Percentiles rank a stretch among this genome's conserved stretches.
Evolutionary conservation across 805 yeast genomes (phyloP).

Genomic region (Wickerhamomyces hampshirensis): DNA sequence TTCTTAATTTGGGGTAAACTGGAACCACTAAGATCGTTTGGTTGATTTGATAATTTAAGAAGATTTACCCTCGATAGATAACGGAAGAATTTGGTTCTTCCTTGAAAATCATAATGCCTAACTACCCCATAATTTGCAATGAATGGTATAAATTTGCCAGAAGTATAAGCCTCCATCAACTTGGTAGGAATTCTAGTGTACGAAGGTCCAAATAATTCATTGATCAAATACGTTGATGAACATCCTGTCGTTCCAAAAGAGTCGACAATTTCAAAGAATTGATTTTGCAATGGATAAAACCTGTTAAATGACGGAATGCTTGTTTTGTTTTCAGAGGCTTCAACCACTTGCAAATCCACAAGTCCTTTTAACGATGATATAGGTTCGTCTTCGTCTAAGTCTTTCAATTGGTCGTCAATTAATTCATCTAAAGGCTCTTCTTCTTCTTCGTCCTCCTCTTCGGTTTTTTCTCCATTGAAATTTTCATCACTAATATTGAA

Average conservation of each 20-base stretch:
- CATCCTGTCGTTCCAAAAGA: slow-evolving; percentile 45
- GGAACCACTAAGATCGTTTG: slow-evolving; percentile 25
- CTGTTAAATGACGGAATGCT: slow-evolving; percentile 35
- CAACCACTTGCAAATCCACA: slow-evolving; percentile 16
- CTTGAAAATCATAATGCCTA: slow-evolving; percentile 66
- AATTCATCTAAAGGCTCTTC: slow-evolving; percentile 29
- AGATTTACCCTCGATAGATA: slow-evolving; percentile 47
- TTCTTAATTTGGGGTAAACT: slow-evolving; percentile 17
- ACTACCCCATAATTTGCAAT: slow-evolving; percentile 38
- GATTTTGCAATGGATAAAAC: slow-evolving; percentile 61
- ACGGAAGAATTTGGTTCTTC: slow-evolving; percentile 68
- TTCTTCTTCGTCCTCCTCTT: slow-evolving; percentile 26
- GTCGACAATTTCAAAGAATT: slow-evolving; percentile 47
- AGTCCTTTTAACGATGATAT: slow-evolving; percentile 13
- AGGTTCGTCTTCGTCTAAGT: slow-evolving; percentile 19
- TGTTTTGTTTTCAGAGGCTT: slow-evolving; percentile 7
- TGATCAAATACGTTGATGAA: slow-evolving; percentile 51
- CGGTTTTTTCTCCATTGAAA: slow-evolving; percentile 27
- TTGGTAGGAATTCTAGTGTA: slow-evolving; percentile 49
- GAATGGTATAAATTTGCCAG: slow-evolving; percentile 29
- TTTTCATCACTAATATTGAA: too few relatives aligned
- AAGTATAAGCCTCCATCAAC: slow-evolving; percentile 41
- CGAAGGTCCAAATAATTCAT: slow-evolving; percentile 47
- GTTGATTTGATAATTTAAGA: slow-evolving; percentile 26
- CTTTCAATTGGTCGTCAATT: slow-evolving; percentile 24